Evolutionary conservation across 208 protist genomes (phyloP).

Genomic region (Trypanosoma melophagium): DNA sequence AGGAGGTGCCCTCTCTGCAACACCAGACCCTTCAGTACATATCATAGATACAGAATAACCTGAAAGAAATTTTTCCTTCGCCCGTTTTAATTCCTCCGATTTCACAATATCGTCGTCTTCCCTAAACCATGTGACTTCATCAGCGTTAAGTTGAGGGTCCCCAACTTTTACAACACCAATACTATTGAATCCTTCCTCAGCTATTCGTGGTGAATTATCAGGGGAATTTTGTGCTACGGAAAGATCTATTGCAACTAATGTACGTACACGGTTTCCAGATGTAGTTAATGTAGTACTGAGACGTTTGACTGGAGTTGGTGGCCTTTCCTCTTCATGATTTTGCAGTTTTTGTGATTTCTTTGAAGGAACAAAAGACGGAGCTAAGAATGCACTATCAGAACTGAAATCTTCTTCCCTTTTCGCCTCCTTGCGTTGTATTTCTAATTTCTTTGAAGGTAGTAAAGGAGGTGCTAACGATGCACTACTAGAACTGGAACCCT

Average conservation of each 20-base stretch:
- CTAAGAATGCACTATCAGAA: too few species aligned
- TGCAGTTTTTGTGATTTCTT: too few species aligned
- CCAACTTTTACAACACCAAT: background rate
- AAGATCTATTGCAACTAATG: constrained; percentile 7
- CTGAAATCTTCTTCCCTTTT: too few species aligned
- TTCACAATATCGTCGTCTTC: background rate
- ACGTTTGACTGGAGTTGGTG: too few species aligned
- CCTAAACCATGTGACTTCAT: background rate
- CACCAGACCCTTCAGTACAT: constrained; percentile 1
- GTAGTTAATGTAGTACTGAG: too few species aligned
- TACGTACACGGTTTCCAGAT: constrained; percentile 5
- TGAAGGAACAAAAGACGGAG: too few species aligned
- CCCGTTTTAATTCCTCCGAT: constrained; percentile 4
- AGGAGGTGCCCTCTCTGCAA: background rate
- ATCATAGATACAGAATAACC: constrained; percentile 10
- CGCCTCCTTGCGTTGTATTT: too few species aligned
- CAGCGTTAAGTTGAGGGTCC: background rate
- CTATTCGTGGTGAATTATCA: background rate
- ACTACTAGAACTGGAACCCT: too few species aligned
- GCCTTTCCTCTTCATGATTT: too few species aligned
- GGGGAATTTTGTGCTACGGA: background rate
- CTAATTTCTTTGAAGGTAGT: too few species aligned
- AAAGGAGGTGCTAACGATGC: too few species aligned
- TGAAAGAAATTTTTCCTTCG: constrained; percentile 7
- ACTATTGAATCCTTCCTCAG: background rate